These are phyloP conservation scores for Tephrocybe sp. DNA, from an alignment of 768 basidiomycete species.

Conservation along the genomic window DNA sequence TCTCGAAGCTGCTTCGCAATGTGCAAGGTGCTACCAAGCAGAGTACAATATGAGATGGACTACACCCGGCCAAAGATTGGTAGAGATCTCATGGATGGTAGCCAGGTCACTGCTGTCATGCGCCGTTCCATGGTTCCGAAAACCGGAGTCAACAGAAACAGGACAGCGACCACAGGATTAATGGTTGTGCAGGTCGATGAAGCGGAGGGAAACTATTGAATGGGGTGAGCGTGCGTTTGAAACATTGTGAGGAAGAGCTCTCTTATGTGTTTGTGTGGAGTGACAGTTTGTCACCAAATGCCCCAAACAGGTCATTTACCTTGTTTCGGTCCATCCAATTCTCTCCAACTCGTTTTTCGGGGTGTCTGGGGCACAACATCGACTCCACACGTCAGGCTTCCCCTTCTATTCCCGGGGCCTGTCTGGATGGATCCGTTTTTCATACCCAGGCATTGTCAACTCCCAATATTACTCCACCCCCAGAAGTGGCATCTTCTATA, in stretches of 20 bases:
- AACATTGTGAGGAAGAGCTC: background rate
- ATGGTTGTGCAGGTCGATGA: background rate
- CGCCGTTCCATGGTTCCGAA: too few relatives aligned
- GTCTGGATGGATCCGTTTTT: too few relatives aligned
- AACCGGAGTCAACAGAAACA: too few relatives aligned
- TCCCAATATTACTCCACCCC: too few relatives aligned
- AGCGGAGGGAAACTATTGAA: too few relatives aligned
- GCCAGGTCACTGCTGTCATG: background rate
- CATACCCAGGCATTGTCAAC: too few relatives aligned
- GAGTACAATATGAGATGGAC: slow-evolving; percentile 11
- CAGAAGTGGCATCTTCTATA: too few relatives aligned
- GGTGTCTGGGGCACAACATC: background rate
- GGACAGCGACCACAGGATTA: background rate
- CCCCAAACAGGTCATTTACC: background rate
- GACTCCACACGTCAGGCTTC: background rate
- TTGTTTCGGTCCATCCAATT: background rate
- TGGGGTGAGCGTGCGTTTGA: background rate
- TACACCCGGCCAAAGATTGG: slow-evolving; percentile 10
- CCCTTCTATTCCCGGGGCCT: too few relatives aligned
- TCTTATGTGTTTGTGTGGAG: background rate
- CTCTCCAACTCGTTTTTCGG: background rate
- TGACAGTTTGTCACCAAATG: background rate
- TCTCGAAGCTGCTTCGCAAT: slow-evolving; percentile 2
- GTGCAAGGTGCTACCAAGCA: slow-evolving; percentile 1
- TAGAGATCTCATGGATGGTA: background rate